Evolutionary conservation across 768 basidiomycete species (phyloP), one percentile per base, ranked within the genome.

Genomic region (Termitomyces sp.): DNA sequence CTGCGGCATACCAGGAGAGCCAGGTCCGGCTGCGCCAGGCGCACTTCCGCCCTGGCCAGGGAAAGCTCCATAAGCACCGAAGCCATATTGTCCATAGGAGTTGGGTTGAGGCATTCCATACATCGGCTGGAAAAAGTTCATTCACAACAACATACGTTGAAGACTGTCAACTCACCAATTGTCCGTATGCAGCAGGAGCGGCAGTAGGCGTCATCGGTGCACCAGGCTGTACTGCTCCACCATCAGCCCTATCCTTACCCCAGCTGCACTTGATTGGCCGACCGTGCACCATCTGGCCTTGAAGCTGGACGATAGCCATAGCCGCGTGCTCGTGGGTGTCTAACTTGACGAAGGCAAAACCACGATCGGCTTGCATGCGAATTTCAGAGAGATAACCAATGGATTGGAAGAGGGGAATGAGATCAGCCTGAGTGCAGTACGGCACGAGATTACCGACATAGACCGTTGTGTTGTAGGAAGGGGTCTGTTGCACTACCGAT

Each of bases 381-480:
- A 98, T 95, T 77, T 99, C 97, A 63, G 93, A 94, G 48, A 98
- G 87, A 73, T 98, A 98, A 52, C 96, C 96, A 72, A 97, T 98
- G 55, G 94, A 94, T 76, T 97, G 93, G 85, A 98, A 98, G 59
- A 98, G 79, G 13, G 96, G 96, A 67, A 98, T 94, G 58, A 99
- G 86, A 73, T 99, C 97, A 44, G 93, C 93, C 72, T 98, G 96
- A 26, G 94, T 95, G 68, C 90, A 91, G 76, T 94, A 98, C 7
- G 96, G 96, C 62, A 97, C 94, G 65, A 99, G 83, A 77, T 98
- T 98, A 61, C 97, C 97, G 70, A 98, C 97, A 73, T 98, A 99
- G 67, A 98, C 94, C 46, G 95, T 97, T 45, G 90, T 82, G 77
- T 98, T 98, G 75, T 87, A 95, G 46, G 92, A 83, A 34, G 94